Evolutionary conservation across 306 rosid species (phyloP).

Genomic region (Vachellia collinsii): DNA sequence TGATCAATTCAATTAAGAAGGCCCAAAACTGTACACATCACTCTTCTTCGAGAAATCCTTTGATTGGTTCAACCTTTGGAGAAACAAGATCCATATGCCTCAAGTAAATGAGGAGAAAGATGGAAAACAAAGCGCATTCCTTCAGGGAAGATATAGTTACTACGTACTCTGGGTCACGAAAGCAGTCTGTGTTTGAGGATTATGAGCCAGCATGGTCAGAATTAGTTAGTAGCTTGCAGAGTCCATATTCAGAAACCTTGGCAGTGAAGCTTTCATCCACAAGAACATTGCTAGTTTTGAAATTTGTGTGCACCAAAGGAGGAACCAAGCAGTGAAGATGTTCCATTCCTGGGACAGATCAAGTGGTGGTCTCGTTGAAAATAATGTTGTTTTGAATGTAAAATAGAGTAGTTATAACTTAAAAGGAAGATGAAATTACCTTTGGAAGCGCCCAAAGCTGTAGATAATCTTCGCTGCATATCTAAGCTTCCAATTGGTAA

Average conservation of each 20-base stretch:
- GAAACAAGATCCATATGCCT: slow-evolving; percentile 9
- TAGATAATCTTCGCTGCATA: slow-evolving; percentile 55
- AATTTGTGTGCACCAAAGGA: slow-evolving; percentile 67
- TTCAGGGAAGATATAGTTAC: neutral
- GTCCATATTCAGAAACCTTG: slow-evolving; percentile 75
- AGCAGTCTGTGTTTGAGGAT: slow-evolving; percentile 62
- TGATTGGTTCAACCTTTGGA: slow-evolving; percentile 55
- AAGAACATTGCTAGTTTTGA: slow-evolving; percentile 70
- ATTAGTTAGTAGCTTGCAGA: slow-evolving; percentile 47
- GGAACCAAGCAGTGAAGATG: slow-evolving; percentile 72
- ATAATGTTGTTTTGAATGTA: slow-evolving; percentile 12
- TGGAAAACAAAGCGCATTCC: neutral
- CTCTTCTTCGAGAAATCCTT: slow-evolving; percentile 53
- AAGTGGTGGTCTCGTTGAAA: neutral
- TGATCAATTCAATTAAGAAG: slow-evolving; percentile 70
- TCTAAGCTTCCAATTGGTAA: slow-evolving; percentile 66
- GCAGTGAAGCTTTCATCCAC: slow-evolving; percentile 58
- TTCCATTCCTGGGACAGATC: slow-evolving; percentile 57
- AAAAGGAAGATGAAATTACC: slow-evolving; percentile 44
- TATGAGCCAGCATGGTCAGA: slow-evolving; percentile 46
- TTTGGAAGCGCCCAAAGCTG: slow-evolving; percentile 74
- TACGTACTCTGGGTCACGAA: slow-evolving; percentile 74
- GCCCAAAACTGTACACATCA: slow-evolving; percentile 79
- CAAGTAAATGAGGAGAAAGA: slow-evolving; percentile 12
- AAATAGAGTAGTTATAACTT: neutral